Percentiles rank a stretch among this genome's conserved stretches.
These are phyloP conservation scores for Backusella liffmaniae DNA, from an alignment of 192 early-diverging fungal species.

Conservation along the genomic window DNA sequence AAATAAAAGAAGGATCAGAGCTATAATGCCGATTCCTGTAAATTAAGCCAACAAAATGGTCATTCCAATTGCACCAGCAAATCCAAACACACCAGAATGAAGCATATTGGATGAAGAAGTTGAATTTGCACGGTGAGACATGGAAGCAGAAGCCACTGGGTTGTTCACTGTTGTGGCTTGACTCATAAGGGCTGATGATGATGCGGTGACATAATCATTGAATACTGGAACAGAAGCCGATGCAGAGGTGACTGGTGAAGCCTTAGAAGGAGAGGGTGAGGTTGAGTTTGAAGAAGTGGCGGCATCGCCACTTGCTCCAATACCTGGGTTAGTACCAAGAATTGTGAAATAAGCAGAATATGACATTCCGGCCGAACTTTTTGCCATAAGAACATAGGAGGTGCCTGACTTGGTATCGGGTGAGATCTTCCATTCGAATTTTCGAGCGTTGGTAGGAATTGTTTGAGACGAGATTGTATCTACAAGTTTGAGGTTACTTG, in stretches of 20 bases:
- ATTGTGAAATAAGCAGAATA: slow-evolving; percentile 18
- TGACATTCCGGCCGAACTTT: background rate
- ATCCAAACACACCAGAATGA: background rate
- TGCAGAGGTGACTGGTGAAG: background rate
- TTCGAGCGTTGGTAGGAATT: background rate
- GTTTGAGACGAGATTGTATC: background rate
- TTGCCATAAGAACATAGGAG: slow-evolving; percentile 2
- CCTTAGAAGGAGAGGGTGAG: background rate
- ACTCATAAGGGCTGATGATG: background rate
- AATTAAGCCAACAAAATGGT: background rate
- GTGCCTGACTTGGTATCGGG: background rate
- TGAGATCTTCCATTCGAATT: slow-evolving; percentile 5
- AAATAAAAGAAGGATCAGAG: background rate
- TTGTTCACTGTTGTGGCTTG: background rate
- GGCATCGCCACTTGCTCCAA: background rate
- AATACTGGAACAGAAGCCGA: background rate
- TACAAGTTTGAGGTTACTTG: background rate
- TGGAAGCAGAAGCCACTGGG: background rate
- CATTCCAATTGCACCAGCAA: background rate
- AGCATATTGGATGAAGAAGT: background rate
- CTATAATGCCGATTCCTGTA: background rate
- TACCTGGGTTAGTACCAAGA: background rate
- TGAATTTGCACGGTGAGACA: background rate
- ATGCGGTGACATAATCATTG: background rate
- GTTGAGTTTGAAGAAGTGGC: background rate